These are phyloP conservation scores for Penicillium flavigenum DNA, from an alignment of 495 filamentous ascomycete species.

Conservation along the genomic window DNA sequence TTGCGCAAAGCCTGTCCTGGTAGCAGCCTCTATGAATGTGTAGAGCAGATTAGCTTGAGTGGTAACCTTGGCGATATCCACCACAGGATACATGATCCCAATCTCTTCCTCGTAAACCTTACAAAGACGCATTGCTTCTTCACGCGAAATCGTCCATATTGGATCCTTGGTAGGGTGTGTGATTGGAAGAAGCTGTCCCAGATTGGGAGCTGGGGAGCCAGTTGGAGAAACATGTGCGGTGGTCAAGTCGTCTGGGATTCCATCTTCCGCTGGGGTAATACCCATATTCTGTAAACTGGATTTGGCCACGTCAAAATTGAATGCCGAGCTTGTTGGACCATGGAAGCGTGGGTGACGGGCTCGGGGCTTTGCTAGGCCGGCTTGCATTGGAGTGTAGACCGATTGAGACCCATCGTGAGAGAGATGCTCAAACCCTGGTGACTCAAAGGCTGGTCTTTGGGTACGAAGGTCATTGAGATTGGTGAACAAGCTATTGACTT, in stretches of 20 bases:
- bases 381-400: conserved; percentile 36
- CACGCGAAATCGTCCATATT: conserved; percentile 67
- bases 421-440: conserved; percentile 39
- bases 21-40: conserved; percentile 68
- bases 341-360: conserved; percentile 66
- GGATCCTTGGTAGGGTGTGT: conserved; percentile 62
- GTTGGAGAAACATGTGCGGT: conserved; percentile 52
- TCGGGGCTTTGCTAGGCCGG: conserved; percentile 37
- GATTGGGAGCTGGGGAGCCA: conserved; percentile 51
- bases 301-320: conserved; percentile 83
- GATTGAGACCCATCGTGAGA: conserved; percentile 41
- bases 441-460: conserved; percentile 37
- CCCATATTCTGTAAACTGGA: conserved; percentile 88
- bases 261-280: conserved; percentile 57
- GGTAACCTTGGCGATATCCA: conserved; percentile 66
- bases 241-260: conserved; percentile 55
- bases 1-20: conserved; percentile 57
- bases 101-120: conserved; percentile 79
- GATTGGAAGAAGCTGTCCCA: conserved; percentile 36
- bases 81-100: conserved; percentile 80
- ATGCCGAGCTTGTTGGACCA: conserved; percentile 82
- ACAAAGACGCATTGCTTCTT: conserved; percentile 71
- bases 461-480: conserved; percentile 64
- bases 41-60: conserved; percentile 64
- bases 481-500: conserved; percentile 73